Percentiles rank a stretch among this genome's conserved stretches.
phyloP scores from a whole-genome alignment of 768 basidiomycete species.

The Mrakia gelida region DNA sequence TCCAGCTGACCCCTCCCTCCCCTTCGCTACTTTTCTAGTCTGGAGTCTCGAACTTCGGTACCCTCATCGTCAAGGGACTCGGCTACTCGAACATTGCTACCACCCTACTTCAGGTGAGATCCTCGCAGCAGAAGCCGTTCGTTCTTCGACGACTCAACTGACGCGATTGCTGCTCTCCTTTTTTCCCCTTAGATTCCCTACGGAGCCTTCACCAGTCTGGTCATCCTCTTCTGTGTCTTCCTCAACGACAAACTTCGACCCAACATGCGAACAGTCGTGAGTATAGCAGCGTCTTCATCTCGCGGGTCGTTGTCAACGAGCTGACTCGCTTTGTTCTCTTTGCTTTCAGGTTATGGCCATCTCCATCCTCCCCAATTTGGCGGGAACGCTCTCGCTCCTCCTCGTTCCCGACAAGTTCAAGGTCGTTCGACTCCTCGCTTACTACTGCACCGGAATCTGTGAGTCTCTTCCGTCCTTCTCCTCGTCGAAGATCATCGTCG shows the following conservation, averaged over 20 bases:
- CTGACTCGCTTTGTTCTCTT: too few species aligned
- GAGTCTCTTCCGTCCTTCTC: not conserved
- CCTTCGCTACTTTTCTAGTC: not conserved
- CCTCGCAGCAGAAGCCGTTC: too few species aligned
- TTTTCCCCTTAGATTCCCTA: constrained; percentile 49
- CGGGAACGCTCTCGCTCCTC: constrained; percentile 9
- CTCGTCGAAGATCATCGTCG: not conserved
- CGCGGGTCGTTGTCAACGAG: too few species aligned
- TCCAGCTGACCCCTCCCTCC: too few species aligned
- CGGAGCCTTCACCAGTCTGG: constrained; percentile 30
- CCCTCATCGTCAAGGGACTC: constrained; percentile 50
- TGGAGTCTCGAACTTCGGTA: constrained; percentile 46
- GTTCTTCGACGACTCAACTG: not conserved
- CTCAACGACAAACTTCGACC: not conserved
- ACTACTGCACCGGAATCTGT: constrained; percentile 38
- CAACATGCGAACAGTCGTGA: constrained; percentile 38
- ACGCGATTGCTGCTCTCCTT: not conserved
- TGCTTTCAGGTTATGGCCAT: constrained; percentile 21
- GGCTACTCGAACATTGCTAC: constrained; percentile 49
- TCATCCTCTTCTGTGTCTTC: constrained; percentile 8
- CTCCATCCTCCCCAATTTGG: constrained; percentile 2
- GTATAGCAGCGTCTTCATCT: too few species aligned
- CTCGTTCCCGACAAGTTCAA: constrained; percentile 3
- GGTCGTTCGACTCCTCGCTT: constrained; percentile 12
- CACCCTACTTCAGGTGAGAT: constrained; percentile 45